Evolutionary conservation across 495 filamentous ascomycete species (phyloP).

Genomic region (Bathelium albidoporum): DNA sequence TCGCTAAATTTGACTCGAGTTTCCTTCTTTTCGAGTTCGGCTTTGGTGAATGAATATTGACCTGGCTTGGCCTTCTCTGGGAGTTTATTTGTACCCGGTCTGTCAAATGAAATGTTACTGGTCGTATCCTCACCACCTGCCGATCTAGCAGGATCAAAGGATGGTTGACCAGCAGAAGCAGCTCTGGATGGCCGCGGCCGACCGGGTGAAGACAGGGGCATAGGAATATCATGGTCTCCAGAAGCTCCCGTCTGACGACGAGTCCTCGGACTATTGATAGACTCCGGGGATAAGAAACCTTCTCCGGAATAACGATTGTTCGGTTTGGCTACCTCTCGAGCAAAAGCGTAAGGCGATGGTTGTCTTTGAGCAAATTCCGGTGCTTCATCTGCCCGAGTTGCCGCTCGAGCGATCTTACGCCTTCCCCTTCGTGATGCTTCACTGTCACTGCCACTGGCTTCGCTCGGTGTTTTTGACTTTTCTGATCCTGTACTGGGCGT

Average conservation of each 20-base stretch:
- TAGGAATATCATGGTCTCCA: neutral
- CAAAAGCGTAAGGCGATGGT: slow-evolving; percentile 30
- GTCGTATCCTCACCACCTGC: neutral
- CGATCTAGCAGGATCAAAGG: neutral
- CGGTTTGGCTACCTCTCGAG: slow-evolving; percentile 18
- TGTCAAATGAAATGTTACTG: neutral
- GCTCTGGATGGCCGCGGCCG: neutral
- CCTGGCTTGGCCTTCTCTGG: neutral
- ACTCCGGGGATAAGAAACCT: slow-evolving; percentile 24
- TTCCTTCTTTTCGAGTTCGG: neutral
- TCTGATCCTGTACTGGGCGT: neutral
- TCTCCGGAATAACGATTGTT: slow-evolving; percentile 16
- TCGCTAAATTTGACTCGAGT: neutral
- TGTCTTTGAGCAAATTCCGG: slow-evolving; percentile 22
- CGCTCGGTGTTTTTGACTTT: neutral
- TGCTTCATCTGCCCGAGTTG: slow-evolving; percentile 9
- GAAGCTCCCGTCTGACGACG: neutral
- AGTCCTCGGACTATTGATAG: slow-evolving; percentile 13
- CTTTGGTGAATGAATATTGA: slow-evolving; percentile 6
- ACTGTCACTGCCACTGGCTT: slow-evolving; percentile 8
- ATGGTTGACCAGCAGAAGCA: neutral
- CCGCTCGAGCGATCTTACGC: neutral
- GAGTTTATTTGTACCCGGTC: neutral
- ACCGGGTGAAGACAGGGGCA: neutral
- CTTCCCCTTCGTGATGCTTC: slow-evolving; percentile 1